Conservation (phyloP, 1,139 yeast species). For the Saccharomycopsis crataegensis region DNA sequence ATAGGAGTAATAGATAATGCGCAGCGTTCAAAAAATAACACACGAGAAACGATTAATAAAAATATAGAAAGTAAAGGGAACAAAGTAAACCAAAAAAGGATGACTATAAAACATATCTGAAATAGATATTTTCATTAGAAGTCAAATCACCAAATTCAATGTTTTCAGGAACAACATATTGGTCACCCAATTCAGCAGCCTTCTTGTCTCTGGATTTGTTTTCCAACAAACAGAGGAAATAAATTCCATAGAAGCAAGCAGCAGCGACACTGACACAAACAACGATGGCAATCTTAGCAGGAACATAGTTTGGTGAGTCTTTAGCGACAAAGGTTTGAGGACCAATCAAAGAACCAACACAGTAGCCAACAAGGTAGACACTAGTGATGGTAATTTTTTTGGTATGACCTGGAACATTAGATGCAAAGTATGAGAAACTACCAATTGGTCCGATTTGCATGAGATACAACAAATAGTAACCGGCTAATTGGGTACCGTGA, state of each 20-base stretch:
- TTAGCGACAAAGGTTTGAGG: slow-evolving; percentile 45
- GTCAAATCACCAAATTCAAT: slow-evolving; percentile 44
- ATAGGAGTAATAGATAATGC: too few relatives aligned
- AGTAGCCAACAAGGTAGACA: slow-evolving; percentile 44
- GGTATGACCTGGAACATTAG: slow-evolving; percentile 55
- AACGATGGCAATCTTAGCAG: slow-evolving; percentile 40
- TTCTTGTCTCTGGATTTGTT: slow-evolving; percentile 29
- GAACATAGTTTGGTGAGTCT: slow-evolving; percentile 43
- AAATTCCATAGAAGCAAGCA: slow-evolving; percentile 24
- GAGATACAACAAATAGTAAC: slow-evolving; percentile 31
- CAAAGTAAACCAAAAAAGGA: not conserved
- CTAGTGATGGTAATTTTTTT: slow-evolving; percentile 42
- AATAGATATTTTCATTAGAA: slow-evolving; percentile 41
- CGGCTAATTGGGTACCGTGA: slow-evolving; percentile 31
- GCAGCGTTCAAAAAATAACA: too few relatives aligned
- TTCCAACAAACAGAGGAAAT: slow-evolving; percentile 30
- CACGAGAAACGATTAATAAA: too few relatives aligned
- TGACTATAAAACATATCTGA: slow-evolving; percentile 26
- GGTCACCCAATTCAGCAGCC: slow-evolving; percentile 21
- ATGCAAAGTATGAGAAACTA: slow-evolving; percentile 33
- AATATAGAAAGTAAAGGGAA: too few relatives aligned
- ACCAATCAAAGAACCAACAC: slow-evolving; percentile 51
- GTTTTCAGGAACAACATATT: slow-evolving; percentile 30
- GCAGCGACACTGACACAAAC: slow-evolving; percentile 25
- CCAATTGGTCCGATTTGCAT: slow-evolving; percentile 26